Percentiles rank a stretch among this genome's conserved stretches.
These are phyloP conservation scores for Tolypocladium capitatum DNA, from an alignment of 2,329 filamentous ascomycete species.

Conservation along the genomic window DNA sequence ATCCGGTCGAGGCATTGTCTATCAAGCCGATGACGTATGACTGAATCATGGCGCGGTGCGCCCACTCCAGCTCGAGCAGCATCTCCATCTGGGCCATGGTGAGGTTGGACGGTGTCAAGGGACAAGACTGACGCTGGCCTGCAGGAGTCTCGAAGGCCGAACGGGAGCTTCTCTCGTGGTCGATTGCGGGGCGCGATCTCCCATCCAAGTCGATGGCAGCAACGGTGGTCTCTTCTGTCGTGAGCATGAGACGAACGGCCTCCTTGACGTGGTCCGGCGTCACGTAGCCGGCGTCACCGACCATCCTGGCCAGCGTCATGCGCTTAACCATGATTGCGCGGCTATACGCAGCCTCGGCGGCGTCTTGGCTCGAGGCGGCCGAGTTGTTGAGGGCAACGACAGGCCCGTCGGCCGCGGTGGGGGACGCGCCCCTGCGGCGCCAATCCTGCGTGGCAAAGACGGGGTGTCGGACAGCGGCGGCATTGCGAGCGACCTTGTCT, in stretches of 20 bases:
- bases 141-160: not conserved
- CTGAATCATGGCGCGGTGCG: conserved; percentile 53
- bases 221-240: conserved; percentile 19
- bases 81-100: conserved; percentile 53
- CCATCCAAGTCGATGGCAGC: conserved; percentile 20
- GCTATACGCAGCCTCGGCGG: conserved; percentile 6
- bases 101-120: conserved; percentile 41
- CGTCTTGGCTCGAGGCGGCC: conserved; percentile 11
- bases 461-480: conserved; percentile 20
- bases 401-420: not conserved
- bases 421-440: conserved; percentile 5
- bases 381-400: conserved; percentile 8
- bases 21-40: conserved; percentile 53
- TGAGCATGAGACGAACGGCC: conserved; percentile 20
- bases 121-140: conserved; percentile 4
- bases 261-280: conserved; percentile 14
- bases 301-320: conserved; percentile 22
- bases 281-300: conserved; percentile 21
- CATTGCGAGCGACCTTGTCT: conserved; percentile 36
- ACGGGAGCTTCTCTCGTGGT: not conserved
- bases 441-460: conserved; percentile 21
- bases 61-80: conserved; percentile 55
- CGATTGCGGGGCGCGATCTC: conserved; percentile 4
- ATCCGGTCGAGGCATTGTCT: conserved; percentile 35
- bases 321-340: conserved; percentile 16